These are phyloP conservation scores for Artemisia argyi DNA, from an alignment of 129 eudicot genomes.

Conservation along the genomic window DNA sequence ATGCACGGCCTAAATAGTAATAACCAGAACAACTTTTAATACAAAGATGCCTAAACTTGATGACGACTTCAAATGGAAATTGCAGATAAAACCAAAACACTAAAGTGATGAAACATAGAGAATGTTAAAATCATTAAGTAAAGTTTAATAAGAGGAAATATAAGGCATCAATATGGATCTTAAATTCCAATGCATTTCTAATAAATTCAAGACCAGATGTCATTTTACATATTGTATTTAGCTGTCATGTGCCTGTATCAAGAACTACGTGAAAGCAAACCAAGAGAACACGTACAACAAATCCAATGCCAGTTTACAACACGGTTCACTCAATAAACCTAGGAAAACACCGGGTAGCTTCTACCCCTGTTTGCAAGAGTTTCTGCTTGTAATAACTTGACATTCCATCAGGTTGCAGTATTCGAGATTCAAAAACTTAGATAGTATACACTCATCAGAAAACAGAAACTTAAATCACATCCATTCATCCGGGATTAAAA, in stretches of 20 bases:
- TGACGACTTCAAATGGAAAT: background rate
- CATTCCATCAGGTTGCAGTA: background rate
- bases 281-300: slow-evolving; percentile 13
- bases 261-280: slow-evolving; percentile 8
- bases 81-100: slow-evolving; percentile 10
- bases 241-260: slow-evolving; percentile 5
- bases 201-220: slow-evolving; percentile 1
- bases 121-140: slow-evolving; percentile 10
- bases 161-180: slow-evolving; percentile 10
- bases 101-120: slow-evolving; percentile 5
- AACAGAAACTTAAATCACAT: background rate
- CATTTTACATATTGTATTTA: slow-evolving; percentile 9
- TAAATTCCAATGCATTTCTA: slow-evolving; percentile 10
- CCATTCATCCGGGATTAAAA: slow-evolving; percentile 1
- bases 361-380: slow-evolving; percentile 15
- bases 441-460: no score
- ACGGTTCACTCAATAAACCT: slow-evolving; percentile 3
- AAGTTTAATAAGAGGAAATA: slow-evolving; percentile 3
- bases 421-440: no score
- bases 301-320: slow-evolving; percentile 1
- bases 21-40: slow-evolving; percentile 12
- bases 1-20: slow-evolving; percentile 69
- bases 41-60: slow-evolving; percentile 13
- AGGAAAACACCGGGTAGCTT: slow-evolving; percentile 12
- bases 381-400: slow-evolving; percentile 11